Evolutionary conservation across 1,139 yeast genomes (phyloP).

Genomic region (Yamadazyma spencermartinsiae): DNA sequence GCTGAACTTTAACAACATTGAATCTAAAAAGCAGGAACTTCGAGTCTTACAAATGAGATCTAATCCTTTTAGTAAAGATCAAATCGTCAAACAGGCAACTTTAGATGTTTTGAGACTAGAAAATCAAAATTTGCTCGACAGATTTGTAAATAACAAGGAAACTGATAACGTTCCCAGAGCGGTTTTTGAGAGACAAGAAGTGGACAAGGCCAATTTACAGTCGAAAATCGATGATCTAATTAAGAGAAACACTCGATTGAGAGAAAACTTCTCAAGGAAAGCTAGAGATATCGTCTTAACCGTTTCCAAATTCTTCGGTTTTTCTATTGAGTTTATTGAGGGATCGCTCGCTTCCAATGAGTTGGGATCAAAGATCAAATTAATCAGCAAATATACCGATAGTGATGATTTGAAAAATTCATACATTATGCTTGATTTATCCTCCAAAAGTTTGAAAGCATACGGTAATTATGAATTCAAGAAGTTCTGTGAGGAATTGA

Average conservation of each 20-base stretch:
- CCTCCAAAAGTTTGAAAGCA: conserved; percentile 39
- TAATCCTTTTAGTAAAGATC: conserved; percentile 70
- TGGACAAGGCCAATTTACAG: conserved; percentile 54
- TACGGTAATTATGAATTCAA: conserved; percentile 47
- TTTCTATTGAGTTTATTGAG: conserved; percentile 67
- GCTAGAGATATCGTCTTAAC: conserved; percentile 73
- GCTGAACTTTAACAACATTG: conserved; percentile 20
- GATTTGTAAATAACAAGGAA: conserved; percentile 19
- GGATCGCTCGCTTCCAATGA: conserved; percentile 55
- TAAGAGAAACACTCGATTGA: conserved; percentile 61
- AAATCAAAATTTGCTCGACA: conserved; percentile 52
- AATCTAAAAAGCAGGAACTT: conserved; percentile 35
- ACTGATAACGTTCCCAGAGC: conserved; percentile 51
- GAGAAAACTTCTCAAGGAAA: conserved; percentile 64
- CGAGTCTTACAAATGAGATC: conserved; percentile 64
- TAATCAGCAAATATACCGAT: conserved; percentile 55
- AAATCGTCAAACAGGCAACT: conserved; percentile 56
- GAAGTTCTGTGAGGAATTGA: conserved; percentile 54
- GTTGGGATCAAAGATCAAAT: conserved; percentile 53
- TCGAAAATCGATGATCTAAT: conserved; percentile 49
- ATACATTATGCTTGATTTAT: conserved; percentile 40
- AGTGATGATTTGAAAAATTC: conserved; percentile 22
- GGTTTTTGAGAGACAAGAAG: conserved; percentile 62
- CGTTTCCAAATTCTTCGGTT: conserved; percentile 72
- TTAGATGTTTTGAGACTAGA: conserved; percentile 57